Conservation (phyloP, 805 yeast genomes). For the Candida ficus region DNA sequence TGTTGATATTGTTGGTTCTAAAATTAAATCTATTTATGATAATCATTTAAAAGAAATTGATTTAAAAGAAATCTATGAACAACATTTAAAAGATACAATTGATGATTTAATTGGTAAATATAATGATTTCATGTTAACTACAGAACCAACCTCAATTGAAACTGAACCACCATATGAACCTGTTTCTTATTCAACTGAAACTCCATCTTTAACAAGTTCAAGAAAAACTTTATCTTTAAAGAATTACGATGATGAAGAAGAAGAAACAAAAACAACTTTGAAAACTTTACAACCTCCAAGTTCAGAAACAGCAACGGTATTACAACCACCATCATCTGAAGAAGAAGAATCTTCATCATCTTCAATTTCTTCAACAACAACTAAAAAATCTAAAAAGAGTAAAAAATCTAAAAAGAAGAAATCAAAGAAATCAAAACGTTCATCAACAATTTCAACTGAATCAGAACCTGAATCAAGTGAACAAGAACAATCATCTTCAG, state of each 20-base stretch:
- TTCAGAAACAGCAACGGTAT: not conserved
- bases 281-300: no score
- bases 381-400: constrained; percentile 4
- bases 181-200: not conserved
- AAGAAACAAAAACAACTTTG: no score
- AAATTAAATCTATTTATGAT: constrained; percentile 4
- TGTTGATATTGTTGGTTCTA: constrained; percentile 3
- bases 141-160: not conserved
- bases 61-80: not conserved
- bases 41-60: constrained; percentile 3
- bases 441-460: not conserved
- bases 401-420: constrained; percentile 11
- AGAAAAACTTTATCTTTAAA: not conserved
- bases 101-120: not conserved
- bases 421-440: constrained; percentile 5
- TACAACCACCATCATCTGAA: not conserved
- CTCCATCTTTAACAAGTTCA: not conserved
- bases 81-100: constrained; percentile 2
- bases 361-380: not conserved
- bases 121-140: not conserved
- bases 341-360: not conserved
- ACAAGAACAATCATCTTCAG: no score
- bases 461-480: not conserved
- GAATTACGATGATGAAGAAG: no score
- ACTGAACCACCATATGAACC: not conserved